Conservation (phyloP, 306 rosid species). For the Glycine tomentella region DNA sequence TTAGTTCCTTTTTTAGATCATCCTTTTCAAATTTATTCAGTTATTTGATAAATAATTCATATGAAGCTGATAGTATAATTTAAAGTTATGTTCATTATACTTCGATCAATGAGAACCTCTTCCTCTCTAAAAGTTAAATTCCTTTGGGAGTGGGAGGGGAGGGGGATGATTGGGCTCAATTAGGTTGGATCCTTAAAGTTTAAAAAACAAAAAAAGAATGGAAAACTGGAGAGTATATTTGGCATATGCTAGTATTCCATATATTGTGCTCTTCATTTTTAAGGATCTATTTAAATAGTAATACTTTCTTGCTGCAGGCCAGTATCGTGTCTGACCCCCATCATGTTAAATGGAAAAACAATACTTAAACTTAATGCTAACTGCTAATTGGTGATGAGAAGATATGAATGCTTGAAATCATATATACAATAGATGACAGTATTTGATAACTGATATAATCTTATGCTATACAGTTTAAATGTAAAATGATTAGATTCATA, state of each 20-base stretch:
- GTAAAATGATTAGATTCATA: neutral
- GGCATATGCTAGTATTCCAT: neutral
- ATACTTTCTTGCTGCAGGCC: neutral
- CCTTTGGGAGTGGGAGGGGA: neutral
- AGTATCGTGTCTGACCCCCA: neutral
- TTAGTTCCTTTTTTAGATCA: slow-evolving; percentile 44
- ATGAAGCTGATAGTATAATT: slow-evolving; percentile 3
- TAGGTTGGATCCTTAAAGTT: neutral
- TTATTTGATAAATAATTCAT: neutral
- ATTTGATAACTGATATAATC: neutral
- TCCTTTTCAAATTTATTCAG: neutral
- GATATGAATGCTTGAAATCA: neutral
- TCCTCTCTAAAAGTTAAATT: neutral
- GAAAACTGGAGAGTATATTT: neutral
- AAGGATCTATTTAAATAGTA: neutral
- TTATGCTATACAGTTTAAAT: neutral
- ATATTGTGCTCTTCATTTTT: neutral
- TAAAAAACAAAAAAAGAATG: neutral
- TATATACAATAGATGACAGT: neutral
- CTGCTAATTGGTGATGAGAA: slow-evolving; percentile 10
- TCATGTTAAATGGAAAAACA: neutral
- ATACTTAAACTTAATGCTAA: slow-evolving; percentile 21
- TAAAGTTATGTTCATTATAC: slow-evolving; percentile 22
- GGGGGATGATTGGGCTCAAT: neutral
- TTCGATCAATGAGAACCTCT: neutral